Percentiles rank a stretch among this genome's conserved stretches.
These are phyloP conservation scores for Neoarthrinium moseri DNA, from an alignment of 2,329 filamentous ascomycete genomes.

Conservation along the genomic window DNA sequence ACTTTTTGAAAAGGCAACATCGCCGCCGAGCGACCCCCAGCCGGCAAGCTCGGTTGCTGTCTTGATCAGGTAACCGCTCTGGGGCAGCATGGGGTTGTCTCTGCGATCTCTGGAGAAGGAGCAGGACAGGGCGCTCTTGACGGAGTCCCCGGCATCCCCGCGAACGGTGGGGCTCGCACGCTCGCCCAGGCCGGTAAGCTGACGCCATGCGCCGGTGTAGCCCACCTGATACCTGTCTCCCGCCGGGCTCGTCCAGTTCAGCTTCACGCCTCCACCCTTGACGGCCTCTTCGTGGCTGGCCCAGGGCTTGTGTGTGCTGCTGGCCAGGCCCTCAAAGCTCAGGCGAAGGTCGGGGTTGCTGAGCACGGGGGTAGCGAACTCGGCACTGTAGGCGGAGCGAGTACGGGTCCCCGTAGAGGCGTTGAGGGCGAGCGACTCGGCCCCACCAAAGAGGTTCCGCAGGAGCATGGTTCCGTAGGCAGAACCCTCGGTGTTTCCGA, in stretches of 20 bases:
- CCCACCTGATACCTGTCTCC: conserved; percentile 74
- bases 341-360: conserved; percentile 80
- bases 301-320: conserved; percentile 85
- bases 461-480: conserved; percentile 85
- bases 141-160: conserved; percentile 81
- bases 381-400: conserved; percentile 84
- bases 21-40: conserved; percentile 77
- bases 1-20: conserved; percentile 92
- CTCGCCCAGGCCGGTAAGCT: conserved; percentile 75
- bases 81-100: conserved; percentile 82
- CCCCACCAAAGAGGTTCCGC: conserved; percentile 92
- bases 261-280: conserved; percentile 72
- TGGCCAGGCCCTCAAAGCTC: conserved; percentile 77
- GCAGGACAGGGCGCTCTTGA: conserved; percentile 85
- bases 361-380: conserved; percentile 77
- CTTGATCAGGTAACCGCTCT: conserved; percentile 77
- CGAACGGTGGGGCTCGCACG: conserved; percentile 80
- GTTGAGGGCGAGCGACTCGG: conserved; percentile 84
- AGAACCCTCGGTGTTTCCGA: conserved; percentile 91
- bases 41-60: conserved; percentile 83
- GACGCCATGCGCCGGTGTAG: conserved; percentile 83
- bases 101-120: conserved; percentile 77
- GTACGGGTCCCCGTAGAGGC: conserved; percentile 88
- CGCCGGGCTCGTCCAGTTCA: conserved; percentile 68
- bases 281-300: conserved; percentile 90